phyloP scores from a whole-genome alignment of 768 basidiomycete genomes.

The Chalciporus sphaerocephalus region DNA sequence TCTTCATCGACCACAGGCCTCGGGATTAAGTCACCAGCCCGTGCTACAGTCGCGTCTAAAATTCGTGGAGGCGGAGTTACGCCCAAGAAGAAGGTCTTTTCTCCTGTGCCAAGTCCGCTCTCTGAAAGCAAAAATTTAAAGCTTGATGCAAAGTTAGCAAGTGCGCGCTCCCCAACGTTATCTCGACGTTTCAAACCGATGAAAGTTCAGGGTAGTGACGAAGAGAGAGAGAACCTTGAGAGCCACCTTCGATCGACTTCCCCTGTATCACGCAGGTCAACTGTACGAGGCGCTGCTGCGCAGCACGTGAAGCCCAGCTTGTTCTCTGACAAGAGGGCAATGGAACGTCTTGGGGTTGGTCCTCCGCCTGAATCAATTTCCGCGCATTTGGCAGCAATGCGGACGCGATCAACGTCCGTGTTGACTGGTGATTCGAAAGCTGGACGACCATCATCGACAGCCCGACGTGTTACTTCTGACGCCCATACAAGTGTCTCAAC shows the following conservation, averaged over 20 bases:
- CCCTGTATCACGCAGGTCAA: slow-evolving; percentile 1
- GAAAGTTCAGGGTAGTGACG: slow-evolving; percentile 8
- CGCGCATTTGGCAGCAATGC: slow-evolving; percentile 23
- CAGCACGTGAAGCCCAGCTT: slow-evolving; percentile 16
- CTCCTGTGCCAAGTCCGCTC: slow-evolving; percentile 21
- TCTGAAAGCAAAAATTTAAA: slow-evolving; percentile 21
- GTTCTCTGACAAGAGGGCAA: slow-evolving; percentile 7
- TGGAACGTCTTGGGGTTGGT: slow-evolving; percentile 14
- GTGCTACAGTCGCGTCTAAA: slow-evolving; percentile 13
- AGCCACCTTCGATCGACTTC: not conserved
- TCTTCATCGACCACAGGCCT: not conserved
- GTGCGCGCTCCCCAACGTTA: slow-evolving; percentile 13
- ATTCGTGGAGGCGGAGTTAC: slow-evolving; percentile 21
- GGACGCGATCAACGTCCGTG: slow-evolving; percentile 16
- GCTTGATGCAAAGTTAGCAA: slow-evolving; percentile 6
- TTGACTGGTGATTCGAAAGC: not conserved
- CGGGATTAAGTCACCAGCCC: slow-evolving; percentile 21
- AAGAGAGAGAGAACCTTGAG: slow-evolving; percentile 6
- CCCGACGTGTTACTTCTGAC: slow-evolving; percentile 21
- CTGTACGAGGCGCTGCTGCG: slow-evolving; percentile 2
- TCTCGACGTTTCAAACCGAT: slow-evolving; percentile 14
- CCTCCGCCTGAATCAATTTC: slow-evolving; percentile 27
- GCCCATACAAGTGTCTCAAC: slow-evolving; percentile 7
- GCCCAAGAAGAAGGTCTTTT: slow-evolving; percentile 22
- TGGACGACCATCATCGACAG: not conserved